A percentile compares a stretch with the other conserved stretches of the same genome.
phyloP scores from a whole-genome alignment of 202 grass and related monocot species.

The Bolboschoenoplectus hybrid region DNA sequence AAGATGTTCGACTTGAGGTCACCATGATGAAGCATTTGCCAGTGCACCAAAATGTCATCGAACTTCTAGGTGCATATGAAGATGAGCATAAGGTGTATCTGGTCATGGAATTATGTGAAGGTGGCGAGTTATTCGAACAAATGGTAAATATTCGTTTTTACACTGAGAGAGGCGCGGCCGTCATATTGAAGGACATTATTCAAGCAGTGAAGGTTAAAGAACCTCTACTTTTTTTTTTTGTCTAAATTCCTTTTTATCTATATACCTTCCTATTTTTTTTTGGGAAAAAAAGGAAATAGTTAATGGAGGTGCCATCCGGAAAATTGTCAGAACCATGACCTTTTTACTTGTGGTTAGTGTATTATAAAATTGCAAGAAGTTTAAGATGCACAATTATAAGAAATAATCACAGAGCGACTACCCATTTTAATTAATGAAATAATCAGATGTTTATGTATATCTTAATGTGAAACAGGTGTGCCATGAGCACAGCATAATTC shows the following conservation, averaged over 20 bases:
- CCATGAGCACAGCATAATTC: slow-evolving; percentile 12
- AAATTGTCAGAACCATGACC: too few relatives aligned
- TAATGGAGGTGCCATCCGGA: neutral
- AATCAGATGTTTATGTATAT: neutral
- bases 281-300: too few relatives aligned
- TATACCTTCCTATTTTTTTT: neutral
- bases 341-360: too few relatives aligned
- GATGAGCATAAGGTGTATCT: neutral
- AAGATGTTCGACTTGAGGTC: neutral
- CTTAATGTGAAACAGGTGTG: neutral
- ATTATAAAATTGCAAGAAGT: too few relatives aligned
- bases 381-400: too few relatives aligned
- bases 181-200: neutral
- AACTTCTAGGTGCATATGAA: slow-evolving; percentile 4
- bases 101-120: slow-evolving; percentile 29
- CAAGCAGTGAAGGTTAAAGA: neutral
- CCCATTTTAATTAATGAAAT: neutral
- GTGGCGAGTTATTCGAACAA: neutral
- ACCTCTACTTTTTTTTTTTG: too few relatives aligned
- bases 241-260: neutral
- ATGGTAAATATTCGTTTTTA: neutral
- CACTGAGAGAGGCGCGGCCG: neutral
- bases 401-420: too few relatives aligned
- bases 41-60: neutral
- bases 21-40: neutral